Base-by-base conservation (phyloP, 805 yeast genomes). In the Candida tibetensis region DNA sequence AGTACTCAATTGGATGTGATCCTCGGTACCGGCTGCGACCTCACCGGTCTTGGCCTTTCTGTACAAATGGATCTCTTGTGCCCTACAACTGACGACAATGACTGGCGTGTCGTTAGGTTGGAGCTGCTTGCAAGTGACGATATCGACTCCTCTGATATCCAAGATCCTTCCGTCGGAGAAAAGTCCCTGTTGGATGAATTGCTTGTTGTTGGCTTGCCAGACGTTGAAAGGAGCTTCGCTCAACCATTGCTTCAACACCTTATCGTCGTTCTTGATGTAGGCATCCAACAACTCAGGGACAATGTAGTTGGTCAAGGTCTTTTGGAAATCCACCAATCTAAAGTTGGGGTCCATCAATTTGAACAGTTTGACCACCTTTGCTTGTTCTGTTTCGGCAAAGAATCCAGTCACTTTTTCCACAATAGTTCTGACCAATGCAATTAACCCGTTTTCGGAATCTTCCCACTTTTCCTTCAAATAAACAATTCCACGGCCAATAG, bases 211-310 rank as follows among this genome's bases (percentile, higher is more conserved):
- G 23, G 96, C 95, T 49, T 85, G 79, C 78, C 95, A 88, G 42
- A 93, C 95, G 60, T 91, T 91, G 69, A 68, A 91, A 30, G 99
- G 97, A 19, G 98, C 98, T 66, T 93, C 99, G 34, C 95, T 82
- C 42, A 93, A 78, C 99, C 99, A 93, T 52, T 72, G 69, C 62
- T 90, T 86, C 59, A 93, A 74, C 15, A 82, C 82, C 35, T 73
- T 74, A 46, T 82, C 91, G 52, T 93, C 97, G 48, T 96, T 96
- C 51, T 84, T 84, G 42, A 87, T 87, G 64, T 89, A 90, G 5
- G 98, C 97, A 57, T 93, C 99, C 55, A 93, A 71, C 25, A 93
- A 79, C 63, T 93, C 99, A 8, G 99, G 99, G 40, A 93, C 79
- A 46, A 93, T 86, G 65, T 82, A 93, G 55, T 88, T 91, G 61